These are phyloP conservation scores for Phytophthora palmivora DNA, from an alignment of 352 stramenopile species.

Conservation along the genomic window DNA sequence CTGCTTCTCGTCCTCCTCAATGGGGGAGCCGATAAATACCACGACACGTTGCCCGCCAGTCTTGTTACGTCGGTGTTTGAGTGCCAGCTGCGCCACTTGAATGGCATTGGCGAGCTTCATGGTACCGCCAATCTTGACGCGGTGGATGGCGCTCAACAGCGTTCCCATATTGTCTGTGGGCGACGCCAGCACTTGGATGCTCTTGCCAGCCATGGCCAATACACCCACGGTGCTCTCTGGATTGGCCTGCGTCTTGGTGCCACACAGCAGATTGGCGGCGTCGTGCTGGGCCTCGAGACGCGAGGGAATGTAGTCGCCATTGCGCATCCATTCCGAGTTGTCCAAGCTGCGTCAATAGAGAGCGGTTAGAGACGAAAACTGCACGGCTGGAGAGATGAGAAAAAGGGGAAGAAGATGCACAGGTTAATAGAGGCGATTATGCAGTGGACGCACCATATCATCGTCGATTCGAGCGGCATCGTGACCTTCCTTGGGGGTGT, in stretches of 20 bases:
- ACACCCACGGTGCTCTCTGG: slow-evolving; percentile 98
- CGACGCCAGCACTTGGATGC: slow-evolving; percentile 95
- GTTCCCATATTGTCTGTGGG: slow-evolving; percentile 98
- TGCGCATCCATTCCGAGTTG: slow-evolving; percentile 99
- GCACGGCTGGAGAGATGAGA: not conserved
- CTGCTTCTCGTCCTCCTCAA: slow-evolving; percentile 91
- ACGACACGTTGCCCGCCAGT: slow-evolving; percentile 94
- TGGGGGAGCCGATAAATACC: slow-evolving; percentile 97
- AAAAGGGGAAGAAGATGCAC: slow-evolving; percentile 3
- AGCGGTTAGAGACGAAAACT: not conserved
- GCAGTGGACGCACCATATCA: slow-evolving; percentile 75
- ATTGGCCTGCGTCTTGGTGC: slow-evolving; percentile 97
- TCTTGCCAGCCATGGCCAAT: slow-evolving; percentile 94
- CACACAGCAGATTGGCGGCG: slow-evolving; percentile 97
- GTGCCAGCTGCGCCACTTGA: slow-evolving; percentile 96
- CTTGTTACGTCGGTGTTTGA: slow-evolving; percentile 99
- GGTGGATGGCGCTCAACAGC: slow-evolving; percentile 95
- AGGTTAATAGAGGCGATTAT: not conserved
- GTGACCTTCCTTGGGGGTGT: slow-evolving; percentile 31
- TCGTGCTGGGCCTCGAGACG: slow-evolving; percentile 98
- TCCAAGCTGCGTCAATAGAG: slow-evolving; percentile 80
- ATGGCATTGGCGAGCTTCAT: slow-evolving; percentile 96
- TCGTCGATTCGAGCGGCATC: slow-evolving; percentile 91
- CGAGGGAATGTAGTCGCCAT: slow-evolving; percentile 99
- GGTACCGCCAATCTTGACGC: slow-evolving; percentile 86